Percentiles rank a stretch among this genome's conserved stretches.
Evolutionary conservation across 1,284 basidiomycete genomes (phyloP).

Genomic region (Melampsora abietis-canadensis): DNA sequence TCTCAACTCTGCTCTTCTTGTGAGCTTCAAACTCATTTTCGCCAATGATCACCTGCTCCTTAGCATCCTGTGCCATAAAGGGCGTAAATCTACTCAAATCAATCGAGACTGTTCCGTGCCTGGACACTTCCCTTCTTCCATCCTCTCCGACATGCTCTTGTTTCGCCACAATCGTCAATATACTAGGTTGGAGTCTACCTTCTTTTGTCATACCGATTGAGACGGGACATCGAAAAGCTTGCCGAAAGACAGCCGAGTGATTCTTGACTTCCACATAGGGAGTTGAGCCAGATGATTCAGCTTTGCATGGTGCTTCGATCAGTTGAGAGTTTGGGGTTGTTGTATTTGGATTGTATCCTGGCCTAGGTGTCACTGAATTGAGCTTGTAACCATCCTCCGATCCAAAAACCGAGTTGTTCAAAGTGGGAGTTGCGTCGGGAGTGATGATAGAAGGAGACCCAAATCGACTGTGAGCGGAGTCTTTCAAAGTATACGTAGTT

Average conservation of each 20-base stretch:
- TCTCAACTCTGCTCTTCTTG: slow-evolving; percentile 21
- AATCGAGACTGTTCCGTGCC: slow-evolving; percentile 17
- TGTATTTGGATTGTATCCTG: background rate
- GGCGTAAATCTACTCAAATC: slow-evolving; percentile 26
- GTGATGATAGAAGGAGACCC: no score
- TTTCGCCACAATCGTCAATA: slow-evolving; percentile 20
- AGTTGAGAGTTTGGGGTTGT: background rate
- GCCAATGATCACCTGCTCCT: background rate
- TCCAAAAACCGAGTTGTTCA: no score
- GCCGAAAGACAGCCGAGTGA: slow-evolving; percentile 12
- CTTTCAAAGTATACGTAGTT: no score
- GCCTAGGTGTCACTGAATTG: no score
- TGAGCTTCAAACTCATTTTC: background rate
- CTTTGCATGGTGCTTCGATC: slow-evolving; percentile 24
- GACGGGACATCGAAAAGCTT: slow-evolving; percentile 35
- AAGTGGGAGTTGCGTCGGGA: no score
- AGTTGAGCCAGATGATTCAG: slow-evolving; percentile 25
- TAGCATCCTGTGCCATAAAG: background rate
- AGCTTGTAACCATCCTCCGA: no score
- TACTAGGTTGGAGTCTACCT: slow-evolving; percentile 4
- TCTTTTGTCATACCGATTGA: slow-evolving; percentile 23
- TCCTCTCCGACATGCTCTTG: slow-evolving; percentile 20
- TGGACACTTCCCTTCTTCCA: slow-evolving; percentile 20
- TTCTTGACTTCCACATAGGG: slow-evolving; percentile 31
- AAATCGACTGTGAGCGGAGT: no score